Evolutionary conservation across 306 rosid genomes (phyloP).

Genomic region (Dalbergia cochinchinensis): DNA sequence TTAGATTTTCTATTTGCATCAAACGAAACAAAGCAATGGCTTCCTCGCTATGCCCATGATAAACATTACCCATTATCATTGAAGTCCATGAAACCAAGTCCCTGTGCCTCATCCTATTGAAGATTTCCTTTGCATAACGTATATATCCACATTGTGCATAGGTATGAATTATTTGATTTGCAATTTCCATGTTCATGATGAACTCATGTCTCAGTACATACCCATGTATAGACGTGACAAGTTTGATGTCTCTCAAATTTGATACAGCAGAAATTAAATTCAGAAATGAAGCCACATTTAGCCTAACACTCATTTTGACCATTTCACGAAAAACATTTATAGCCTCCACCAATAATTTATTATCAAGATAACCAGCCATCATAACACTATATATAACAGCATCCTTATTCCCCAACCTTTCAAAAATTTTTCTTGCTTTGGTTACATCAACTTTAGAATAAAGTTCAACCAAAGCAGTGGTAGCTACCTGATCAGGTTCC

Average conservation of each 20-base stretch:
- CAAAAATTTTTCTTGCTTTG: conserved; percentile 56
- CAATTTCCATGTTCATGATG: conserved; percentile 48
- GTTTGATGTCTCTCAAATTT: conserved; percentile 46
- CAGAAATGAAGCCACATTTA: conserved; percentile 55
- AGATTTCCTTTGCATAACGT: conserved; percentile 48
- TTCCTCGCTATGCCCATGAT: conserved; percentile 49
- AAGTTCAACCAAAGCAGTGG: conserved; percentile 57
- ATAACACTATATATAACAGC: conserved; percentile 54
- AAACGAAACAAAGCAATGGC: conserved; percentile 56
- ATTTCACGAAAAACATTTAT: conserved; percentile 46
- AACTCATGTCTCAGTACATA: conserved; percentile 46
- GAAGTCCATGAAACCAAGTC: conserved; percentile 69
- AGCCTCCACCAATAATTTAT: conserved; percentile 44
- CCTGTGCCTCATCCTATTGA: conserved; percentile 41
- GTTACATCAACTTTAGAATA: conserved; percentile 56
- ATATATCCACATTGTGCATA: conserved; percentile 54
- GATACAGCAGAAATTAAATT: conserved; percentile 59
- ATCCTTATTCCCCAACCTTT: conserved; percentile 53
- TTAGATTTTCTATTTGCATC: conserved; percentile 50
- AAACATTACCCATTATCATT: conserved; percentile 58
- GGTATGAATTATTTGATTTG: conserved; percentile 53
- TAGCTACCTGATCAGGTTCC: conserved; percentile 54
- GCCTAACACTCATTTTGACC: conserved; percentile 40
- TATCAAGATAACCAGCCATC: conserved; percentile 58
- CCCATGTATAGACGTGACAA: conserved; percentile 56